Percentiles rank a stretch among this genome's conserved stretches.
These are phyloP conservation scores for Podospora pseudocomata DNA, from an alignment of 495 filamentous ascomycete genomes.

Conservation along the genomic window DNA sequence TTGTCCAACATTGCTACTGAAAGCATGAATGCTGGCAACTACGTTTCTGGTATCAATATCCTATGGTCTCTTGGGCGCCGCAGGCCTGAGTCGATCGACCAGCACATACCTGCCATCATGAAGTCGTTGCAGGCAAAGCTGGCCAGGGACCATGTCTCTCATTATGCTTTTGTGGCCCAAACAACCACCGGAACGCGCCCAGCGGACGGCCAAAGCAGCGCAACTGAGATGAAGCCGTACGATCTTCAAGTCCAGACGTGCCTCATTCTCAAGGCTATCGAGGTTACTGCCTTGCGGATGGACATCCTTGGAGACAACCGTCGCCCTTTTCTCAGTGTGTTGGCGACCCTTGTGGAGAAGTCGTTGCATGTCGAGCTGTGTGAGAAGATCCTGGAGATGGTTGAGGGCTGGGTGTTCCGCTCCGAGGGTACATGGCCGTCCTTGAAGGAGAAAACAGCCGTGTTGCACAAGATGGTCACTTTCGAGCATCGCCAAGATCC, in stretches of 20 bases:
- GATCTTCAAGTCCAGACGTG: slow-evolving; percentile 81
- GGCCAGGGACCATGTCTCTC: slow-evolving; percentile 86
- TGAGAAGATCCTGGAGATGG: slow-evolving; percentile 86
- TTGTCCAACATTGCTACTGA: slow-evolving; percentile 79
- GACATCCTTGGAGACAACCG: slow-evolving; percentile 88
- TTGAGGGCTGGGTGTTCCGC: slow-evolving; percentile 93
- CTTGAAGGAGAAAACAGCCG: slow-evolving; percentile 95
- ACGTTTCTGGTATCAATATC: slow-evolving; percentile 83
- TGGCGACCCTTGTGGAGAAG: slow-evolving; percentile 92
- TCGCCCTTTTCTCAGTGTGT: slow-evolving; percentile 86
- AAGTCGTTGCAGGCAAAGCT: slow-evolving; percentile 90
- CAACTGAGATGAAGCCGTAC: slow-evolving; percentile 62
- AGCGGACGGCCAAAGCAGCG: slow-evolving; percentile 45
- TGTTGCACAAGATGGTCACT: slow-evolving; percentile 93
- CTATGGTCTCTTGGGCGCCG: slow-evolving; percentile 85
- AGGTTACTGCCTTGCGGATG: slow-evolving; percentile 86
- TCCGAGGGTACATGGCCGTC: slow-evolving; percentile 92
- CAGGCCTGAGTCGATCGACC: slow-evolving; percentile 79
- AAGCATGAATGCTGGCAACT: slow-evolving; percentile 68
- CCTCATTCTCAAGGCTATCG: slow-evolving; percentile 89
- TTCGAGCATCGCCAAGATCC: slow-evolving; percentile 83
- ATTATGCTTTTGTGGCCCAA: slow-evolving; percentile 54
- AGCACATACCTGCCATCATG: slow-evolving; percentile 83
- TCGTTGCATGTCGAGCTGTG: slow-evolving; percentile 81
- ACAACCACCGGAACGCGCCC: slow-evolving; percentile 38